Percentiles rank a stretch among this genome's conserved stretches.
Evolutionary conservation across 768 basidiomycete genomes (phyloP).

Genomic region (Tylopilus plumbeoviolaceoides): DNA sequence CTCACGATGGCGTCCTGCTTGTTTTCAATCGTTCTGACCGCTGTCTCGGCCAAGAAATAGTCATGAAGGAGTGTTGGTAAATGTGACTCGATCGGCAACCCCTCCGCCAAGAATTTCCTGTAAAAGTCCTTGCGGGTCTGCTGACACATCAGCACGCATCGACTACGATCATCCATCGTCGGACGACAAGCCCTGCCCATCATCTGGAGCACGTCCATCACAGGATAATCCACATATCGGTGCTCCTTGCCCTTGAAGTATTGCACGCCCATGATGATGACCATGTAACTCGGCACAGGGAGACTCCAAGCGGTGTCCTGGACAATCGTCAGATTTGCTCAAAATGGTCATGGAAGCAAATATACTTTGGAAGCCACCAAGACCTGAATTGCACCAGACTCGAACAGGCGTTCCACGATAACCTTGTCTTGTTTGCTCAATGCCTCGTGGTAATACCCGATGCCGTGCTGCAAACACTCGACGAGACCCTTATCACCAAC

Average conservation of each 20-base stretch:
- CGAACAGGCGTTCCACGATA: slow-evolving; percentile 89
- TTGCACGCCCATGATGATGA: slow-evolving; percentile 99
- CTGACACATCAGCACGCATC: slow-evolving; percentile 96
- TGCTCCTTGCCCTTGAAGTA: slow-evolving; percentile 96
- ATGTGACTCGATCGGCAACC: slow-evolving; percentile 96
- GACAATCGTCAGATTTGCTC: neutral
- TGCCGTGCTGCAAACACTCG: slow-evolving; percentile 83
- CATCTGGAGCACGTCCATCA: slow-evolving; percentile 99
- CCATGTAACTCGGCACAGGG: slow-evolving; percentile 93
- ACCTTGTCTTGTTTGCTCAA: slow-evolving; percentile 88
- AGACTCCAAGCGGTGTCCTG: slow-evolving; percentile 97
- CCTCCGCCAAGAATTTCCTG: slow-evolving; percentile 96
- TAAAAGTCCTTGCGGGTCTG: slow-evolving; percentile 98
- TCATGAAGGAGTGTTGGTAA: slow-evolving; percentile 88
- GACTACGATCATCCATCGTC: slow-evolving; percentile 78
- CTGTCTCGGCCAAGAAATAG: slow-evolving; percentile 97
- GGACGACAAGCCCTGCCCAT: slow-evolving; percentile 98
- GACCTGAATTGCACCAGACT: slow-evolving; percentile 92
- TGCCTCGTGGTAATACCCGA: slow-evolving; percentile 96
- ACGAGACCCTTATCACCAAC: slow-evolving; percentile 69
- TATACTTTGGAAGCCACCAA: slow-evolving; percentile 88
- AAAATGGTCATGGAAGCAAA: neutral
- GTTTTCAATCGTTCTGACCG: slow-evolving; percentile 98
- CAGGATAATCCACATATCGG: slow-evolving; percentile 95
- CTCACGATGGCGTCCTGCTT: slow-evolving; percentile 93